These are phyloP conservation scores for Candida hungchunana DNA, from an alignment of 805 yeast species.

Conservation along the genomic window DNA sequence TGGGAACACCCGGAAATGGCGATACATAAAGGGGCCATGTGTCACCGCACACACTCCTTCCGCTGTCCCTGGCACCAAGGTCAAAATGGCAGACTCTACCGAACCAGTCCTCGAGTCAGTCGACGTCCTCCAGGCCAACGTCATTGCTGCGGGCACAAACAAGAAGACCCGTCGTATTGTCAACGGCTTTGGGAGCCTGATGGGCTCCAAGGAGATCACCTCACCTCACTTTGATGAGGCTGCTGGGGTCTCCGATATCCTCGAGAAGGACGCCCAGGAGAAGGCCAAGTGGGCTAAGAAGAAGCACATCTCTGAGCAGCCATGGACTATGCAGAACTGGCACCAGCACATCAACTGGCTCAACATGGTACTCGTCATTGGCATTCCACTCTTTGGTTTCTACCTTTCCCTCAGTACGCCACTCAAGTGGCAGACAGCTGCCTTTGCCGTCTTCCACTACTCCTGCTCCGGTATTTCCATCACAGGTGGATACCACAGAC, in stretches of 20 bases:
- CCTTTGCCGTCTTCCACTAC: conserved; percentile 44
- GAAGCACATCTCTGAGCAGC: conserved; percentile 68
- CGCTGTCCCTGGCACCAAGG: too few relatives aligned
- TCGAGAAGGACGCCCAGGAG: conserved; percentile 41
- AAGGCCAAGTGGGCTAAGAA: conserved; percentile 34
- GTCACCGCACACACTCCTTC: too few relatives aligned
- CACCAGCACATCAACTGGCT: conserved; percentile 75
- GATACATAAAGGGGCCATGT: too few relatives aligned
- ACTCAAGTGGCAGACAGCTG: conserved; percentile 33
- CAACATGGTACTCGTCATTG: conserved; percentile 59
- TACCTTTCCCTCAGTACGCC: conserved; percentile 40
- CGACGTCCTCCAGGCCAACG: conserved; percentile 67
- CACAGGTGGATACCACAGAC: conserved; percentile 82
- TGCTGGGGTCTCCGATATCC: conserved; percentile 41
- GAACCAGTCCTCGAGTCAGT: conserved; percentile 30
- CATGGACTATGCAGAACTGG: conserved; percentile 75
- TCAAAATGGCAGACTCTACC: too few relatives aligned
- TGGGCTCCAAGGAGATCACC: conserved; percentile 78
- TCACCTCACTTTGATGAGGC: conserved; percentile 62
- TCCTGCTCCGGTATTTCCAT: conserved; percentile 65
- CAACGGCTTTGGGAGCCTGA: conserved; percentile 73
- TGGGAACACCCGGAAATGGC: too few relatives aligned
- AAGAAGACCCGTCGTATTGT: conserved; percentile 67
- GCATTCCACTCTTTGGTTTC: conserved; percentile 55
- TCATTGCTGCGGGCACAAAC: conserved; percentile 79